These are phyloP conservation scores for Cyclostephanos invisitatus DNA, from an alignment of 108 stramenopile species.

Conservation along the genomic window DNA sequence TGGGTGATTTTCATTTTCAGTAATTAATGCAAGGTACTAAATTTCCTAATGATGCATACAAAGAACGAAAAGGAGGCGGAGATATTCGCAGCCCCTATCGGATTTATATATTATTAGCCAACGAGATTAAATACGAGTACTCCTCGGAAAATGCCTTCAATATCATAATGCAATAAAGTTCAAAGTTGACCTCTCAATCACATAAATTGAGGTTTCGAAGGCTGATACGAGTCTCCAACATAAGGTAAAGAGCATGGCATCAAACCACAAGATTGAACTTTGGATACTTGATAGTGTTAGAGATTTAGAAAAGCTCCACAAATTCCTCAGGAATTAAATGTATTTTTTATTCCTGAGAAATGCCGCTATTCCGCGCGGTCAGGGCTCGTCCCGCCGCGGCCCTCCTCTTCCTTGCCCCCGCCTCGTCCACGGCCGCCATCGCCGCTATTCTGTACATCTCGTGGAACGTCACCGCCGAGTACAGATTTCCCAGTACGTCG, in stretches of 20 bases:
- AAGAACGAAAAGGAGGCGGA: background rate
- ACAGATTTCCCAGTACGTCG: slow-evolving; percentile 60
- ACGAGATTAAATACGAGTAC: too few species aligned
- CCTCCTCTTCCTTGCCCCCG: slow-evolving; percentile 45
- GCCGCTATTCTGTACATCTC: slow-evolving; percentile 85
- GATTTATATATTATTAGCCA: too few species aligned
- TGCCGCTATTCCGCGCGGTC: slow-evolving; percentile 52
- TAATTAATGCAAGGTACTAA: background rate
- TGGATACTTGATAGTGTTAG: background rate
- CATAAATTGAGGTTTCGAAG: background rate
- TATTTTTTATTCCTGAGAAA: background rate
- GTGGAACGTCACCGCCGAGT: slow-evolving; percentile 82
- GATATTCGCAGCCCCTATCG: background rate
- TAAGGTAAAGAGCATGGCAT: background rate
- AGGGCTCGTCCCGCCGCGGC: slow-evolving; percentile 76
- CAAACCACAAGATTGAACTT: background rate
- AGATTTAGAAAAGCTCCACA: background rate
- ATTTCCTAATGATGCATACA: slow-evolving; percentile 8
- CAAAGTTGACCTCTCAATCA: background rate
- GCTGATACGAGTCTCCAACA: background rate
- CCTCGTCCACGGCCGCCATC: slow-evolving; percentile 47
- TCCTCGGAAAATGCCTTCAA: too few species aligned
- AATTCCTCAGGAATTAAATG: background rate
- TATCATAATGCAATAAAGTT: too few species aligned
- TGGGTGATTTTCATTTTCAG: background rate